A percentile compares a stretch with the other conserved stretches of the same genome.
phyloP scores from a whole-genome alignment of 1,284 basidiomycete genomes.

The Ceratobasidium sp. region DNA sequence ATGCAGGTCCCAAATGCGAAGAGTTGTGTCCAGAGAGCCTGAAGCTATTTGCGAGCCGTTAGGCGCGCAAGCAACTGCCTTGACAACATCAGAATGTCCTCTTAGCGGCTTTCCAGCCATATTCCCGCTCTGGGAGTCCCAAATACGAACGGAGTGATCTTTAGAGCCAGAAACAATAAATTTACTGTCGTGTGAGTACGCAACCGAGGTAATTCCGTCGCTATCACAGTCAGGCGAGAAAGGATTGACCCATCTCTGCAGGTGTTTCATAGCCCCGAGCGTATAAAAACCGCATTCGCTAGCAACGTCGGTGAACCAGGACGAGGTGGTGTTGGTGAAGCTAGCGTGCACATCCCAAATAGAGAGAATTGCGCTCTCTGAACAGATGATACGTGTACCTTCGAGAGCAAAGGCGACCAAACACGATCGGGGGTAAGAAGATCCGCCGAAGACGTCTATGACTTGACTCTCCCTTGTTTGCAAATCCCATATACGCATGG shows the following conservation, averaged over 20 bases:
- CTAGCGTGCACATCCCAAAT: background rate
- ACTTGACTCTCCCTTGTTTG: background rate
- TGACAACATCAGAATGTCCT: background rate
- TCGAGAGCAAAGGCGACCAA: background rate
- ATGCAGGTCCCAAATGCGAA: background rate
- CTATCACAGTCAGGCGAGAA: background rate
- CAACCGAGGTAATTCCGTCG: constrained; percentile 4
- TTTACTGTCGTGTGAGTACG: background rate
- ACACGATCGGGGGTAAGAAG: background rate
- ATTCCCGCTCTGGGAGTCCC: background rate
- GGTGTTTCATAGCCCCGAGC: background rate
- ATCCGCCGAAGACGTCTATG: background rate
- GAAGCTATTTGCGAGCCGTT: background rate
- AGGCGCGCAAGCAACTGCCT: background rate
- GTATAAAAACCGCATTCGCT: no score
- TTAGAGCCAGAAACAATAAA: constrained; percentile 21
- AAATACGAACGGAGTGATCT: constrained; percentile 22
- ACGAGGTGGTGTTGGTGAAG: background rate
- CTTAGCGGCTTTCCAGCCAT: background rate
- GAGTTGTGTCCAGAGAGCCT: background rate
- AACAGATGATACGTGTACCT: constrained; percentile 1
- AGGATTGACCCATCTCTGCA: background rate
- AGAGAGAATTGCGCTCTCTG: background rate
- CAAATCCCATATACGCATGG: background rate
- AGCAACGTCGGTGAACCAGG: background rate